phyloP scores from a whole-genome alignment of 495 filamentous ascomycete species.

The Aspergillus cavernicola region DNA sequence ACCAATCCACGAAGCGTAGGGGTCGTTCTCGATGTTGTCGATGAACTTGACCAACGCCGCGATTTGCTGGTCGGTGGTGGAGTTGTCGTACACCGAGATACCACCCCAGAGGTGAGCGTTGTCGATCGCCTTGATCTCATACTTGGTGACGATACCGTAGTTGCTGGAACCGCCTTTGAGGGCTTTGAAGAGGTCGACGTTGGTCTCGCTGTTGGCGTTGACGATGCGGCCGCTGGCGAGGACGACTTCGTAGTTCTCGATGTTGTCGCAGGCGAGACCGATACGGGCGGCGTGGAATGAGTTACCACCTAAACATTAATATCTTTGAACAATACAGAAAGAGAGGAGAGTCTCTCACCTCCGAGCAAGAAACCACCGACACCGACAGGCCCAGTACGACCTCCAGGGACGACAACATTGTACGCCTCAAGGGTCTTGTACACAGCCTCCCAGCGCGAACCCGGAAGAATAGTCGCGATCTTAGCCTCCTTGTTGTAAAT shows the following conservation, averaged over 20 bases:
- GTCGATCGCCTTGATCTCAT: slow-evolving; percentile 37
- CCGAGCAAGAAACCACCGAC: slow-evolving; percentile 41
- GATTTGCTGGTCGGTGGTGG: slow-evolving; percentile 15
- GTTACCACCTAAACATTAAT: slow-evolving; percentile 26
- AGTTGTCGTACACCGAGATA: slow-evolving; percentile 16
- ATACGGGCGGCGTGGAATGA: slow-evolving; percentile 38
- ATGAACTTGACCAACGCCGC: slow-evolving; percentile 14
- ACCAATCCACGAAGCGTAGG: slow-evolving; percentile 18
- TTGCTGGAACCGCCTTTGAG: slow-evolving; percentile 53
- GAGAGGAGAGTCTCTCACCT: slow-evolving; percentile 16
- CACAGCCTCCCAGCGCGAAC: slow-evolving; percentile 42
- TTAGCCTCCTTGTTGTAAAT: slow-evolving; percentile 34
- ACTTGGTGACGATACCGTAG: slow-evolving; percentile 52
- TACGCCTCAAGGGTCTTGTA: slow-evolving; percentile 32
- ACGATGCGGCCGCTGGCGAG: slow-evolving; percentile 46
- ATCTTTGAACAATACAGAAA: not conserved
- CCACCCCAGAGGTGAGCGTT: slow-evolving; percentile 40
- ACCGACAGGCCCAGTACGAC: slow-evolving; percentile 38
- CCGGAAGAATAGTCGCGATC: slow-evolving; percentile 39
- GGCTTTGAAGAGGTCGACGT: slow-evolving; percentile 49
- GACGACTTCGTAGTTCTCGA: slow-evolving; percentile 50
- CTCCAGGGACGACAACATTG: slow-evolving; percentile 35
- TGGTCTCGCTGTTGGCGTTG: slow-evolving; percentile 38
- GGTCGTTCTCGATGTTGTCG: slow-evolving; percentile 19
- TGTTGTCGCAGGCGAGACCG: slow-evolving; percentile 46